Conservation (phyloP, 2,329 filamentous ascomycete species). For the Penicillium oxalicum region DNA sequence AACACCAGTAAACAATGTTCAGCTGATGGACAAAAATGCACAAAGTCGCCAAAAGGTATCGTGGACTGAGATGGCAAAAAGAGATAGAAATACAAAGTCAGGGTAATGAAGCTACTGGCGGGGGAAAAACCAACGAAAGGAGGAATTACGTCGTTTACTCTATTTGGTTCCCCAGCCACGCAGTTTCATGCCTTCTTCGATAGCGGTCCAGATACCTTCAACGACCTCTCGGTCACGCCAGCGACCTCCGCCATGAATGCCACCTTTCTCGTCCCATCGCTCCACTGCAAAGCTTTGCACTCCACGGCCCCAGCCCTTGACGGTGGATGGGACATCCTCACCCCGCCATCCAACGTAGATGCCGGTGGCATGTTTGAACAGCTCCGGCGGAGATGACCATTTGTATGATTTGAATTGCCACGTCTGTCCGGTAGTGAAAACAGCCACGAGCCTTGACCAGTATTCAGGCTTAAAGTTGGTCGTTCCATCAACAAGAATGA, state of each 20-base stretch:
- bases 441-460: constrained; percentile 89
- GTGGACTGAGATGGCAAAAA: too few relatives aligned
- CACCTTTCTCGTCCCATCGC: constrained; percentile 59
- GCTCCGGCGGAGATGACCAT: constrained; percentile 79
- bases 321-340: constrained; percentile 68
- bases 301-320: constrained; percentile 78
- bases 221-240: constrained; percentile 92
- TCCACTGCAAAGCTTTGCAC: constrained; percentile 78
- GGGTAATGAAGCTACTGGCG: not conserved
- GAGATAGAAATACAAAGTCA: too few relatives aligned
- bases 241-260: constrained; percentile 35
- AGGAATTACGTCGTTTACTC: not conserved
- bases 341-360: constrained; percentile 89
- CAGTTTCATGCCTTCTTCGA: constrained; percentile 80
- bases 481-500: constrained; percentile 89
- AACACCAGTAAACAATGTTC: too few relatives aligned
- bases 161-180: constrained; percentile 63
- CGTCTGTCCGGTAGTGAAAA: constrained; percentile 94
- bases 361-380: constrained; percentile 83
- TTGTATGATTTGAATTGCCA: constrained; percentile 99
- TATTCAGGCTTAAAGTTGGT: constrained; percentile 97
- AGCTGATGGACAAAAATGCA: too few relatives aligned
- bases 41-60: too few relatives aligned
- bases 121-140: not conserved
- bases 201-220: constrained; percentile 82